Evolutionary conservation across 805 yeast species (phyloP), one percentile per base, ranked within the genome.

Genomic region (Schwanniomyces polymorphus): DNA sequence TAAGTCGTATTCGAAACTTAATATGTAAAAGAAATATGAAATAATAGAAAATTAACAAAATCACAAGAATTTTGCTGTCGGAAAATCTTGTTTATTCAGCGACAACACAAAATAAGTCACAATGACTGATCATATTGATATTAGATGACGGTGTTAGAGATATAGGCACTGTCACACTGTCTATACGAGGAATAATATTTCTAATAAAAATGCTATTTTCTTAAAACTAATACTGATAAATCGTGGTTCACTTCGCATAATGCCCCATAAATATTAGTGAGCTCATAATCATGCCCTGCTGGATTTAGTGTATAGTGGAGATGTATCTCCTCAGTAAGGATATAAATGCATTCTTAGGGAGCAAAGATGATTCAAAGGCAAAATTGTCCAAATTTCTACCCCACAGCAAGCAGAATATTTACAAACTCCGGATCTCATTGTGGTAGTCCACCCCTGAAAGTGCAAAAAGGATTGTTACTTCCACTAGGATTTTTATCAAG

Each of bases 221-320:
- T 65, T 27, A 69, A 69, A 17, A 64, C 70, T 7, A 66, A 66
- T 45, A 66, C 70, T 8, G 71, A 66, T 49, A 65, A 10, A 62
- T 66, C 33, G 53, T 5, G 64, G 65, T 48, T 49, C 71, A 7
- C 60, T 65, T 35, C 54, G 21, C 49, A 38, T 43, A 28, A 44
- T 41, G 57, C 7, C 18, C 31, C 25, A 43, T 14, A 8, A 18
- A 11, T 7, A 43, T 47, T 4, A 37, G 43, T 33, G 33, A 14
- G 26, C n/a, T 9, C 28, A 38, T 5, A 47, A 49, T 5, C 11
- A 5, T 25, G 12, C 6, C 7, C 48, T 41, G n/a, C 60, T 66
- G 0, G 70, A 69, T 7, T 49, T 66, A 48, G 68, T 66, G 0
- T 66, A 64, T 44, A 69, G 71, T 5, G 70, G 70, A 6, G 71